Evolutionary conservation across 139 green algal species (phyloP), one percentile per base, ranked within the genome.

Genomic region (Volvox africanus): DNA sequence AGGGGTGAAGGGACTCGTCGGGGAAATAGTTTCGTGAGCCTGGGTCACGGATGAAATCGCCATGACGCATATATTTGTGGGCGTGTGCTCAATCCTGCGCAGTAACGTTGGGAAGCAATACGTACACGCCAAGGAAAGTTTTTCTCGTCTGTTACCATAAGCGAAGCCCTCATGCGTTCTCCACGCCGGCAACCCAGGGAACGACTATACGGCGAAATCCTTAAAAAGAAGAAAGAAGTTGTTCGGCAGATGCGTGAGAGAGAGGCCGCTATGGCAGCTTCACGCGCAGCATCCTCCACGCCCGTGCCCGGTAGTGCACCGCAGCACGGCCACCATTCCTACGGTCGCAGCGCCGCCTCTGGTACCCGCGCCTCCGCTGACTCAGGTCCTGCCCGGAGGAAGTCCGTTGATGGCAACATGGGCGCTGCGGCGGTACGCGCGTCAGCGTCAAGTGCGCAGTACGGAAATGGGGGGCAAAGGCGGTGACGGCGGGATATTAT

Each of bases 151-250:
- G 44, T 55, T 55, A 55, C 44, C 44, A 5, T 55, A 55, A 55
- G 44, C 44, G 5, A 55, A 55, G 44, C 5, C 44, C 44, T 55
- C 44, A 55, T 55, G 9, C 65, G 65, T 73, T 28, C 21, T 28
- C 65, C 65, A 16, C 16, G 3, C 16, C 16, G 65, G 9, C 65
- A 73, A 11, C 65, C 20, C 94, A 94, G 97, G 67, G 96, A 99
- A 71, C 94, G 95, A 62, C 94, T 99, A 76, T 99, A 99, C 92
- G 75, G 91, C 61, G 97, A 99, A 92, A 99, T 99, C 87, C 93
- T 99, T 32, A 95, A 95, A 92, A 95, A 96, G 88, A 98, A 98
- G 94, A 97, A 97, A 86, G 97, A 98, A 92, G 93, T 98, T 86
- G 79, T 95, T 24, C 91, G 87, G 67, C 84, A 93, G 32, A 93